phyloP scores from a whole-genome alignment of 139 green algal genomes.

The Monoraphidium neglectum region DNA sequence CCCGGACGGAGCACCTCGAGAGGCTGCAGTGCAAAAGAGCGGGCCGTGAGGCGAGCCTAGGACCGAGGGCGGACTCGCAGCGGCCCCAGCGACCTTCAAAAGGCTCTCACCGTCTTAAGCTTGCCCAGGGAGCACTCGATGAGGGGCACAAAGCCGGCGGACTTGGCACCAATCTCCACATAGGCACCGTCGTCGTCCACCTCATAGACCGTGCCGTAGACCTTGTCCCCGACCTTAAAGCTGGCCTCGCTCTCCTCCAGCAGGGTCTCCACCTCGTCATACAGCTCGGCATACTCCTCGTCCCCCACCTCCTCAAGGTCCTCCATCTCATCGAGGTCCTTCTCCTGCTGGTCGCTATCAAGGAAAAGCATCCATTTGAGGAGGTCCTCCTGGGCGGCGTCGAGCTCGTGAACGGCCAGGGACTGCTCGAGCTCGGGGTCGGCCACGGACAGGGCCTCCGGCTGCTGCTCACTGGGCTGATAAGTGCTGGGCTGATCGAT shows the following conservation, averaged over 20 bases:
- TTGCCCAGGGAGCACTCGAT: slow-evolving; percentile 78
- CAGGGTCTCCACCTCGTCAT: slow-evolving; percentile 57
- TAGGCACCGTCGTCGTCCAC: slow-evolving; percentile 88
- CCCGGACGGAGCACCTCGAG: slow-evolving; percentile 70
- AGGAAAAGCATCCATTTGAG: slow-evolving; percentile 57
- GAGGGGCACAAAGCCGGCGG: slow-evolving; percentile 79
- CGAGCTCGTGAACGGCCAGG: slow-evolving; percentile 49
- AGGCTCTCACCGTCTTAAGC: slow-evolving; percentile 45
- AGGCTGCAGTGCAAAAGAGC: slow-evolving; percentile 39
- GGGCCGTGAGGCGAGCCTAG: no score
- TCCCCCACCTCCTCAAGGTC: slow-evolving; percentile 55
- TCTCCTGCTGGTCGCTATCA: slow-evolving; percentile 38
- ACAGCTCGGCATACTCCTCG: slow-evolving; percentile 33
- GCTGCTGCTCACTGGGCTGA: no score
- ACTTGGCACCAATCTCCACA: slow-evolving; percentile 95
- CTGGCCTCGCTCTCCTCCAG: slow-evolving; percentile 48
- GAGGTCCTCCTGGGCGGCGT: slow-evolving; percentile 54
- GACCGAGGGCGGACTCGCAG: no score
- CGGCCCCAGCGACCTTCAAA: no score
- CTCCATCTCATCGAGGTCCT: slow-evolving; percentile 59
- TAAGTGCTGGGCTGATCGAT: no score
- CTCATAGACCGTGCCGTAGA: slow-evolving; percentile 75
- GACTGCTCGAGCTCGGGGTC: slow-evolving; percentile 22
- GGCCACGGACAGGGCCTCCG: no score
- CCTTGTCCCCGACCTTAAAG: slow-evolving; percentile 64